Conservation (phyloP, 163 green algal species). For the Trebouxiophyceae sp. region DNA sequence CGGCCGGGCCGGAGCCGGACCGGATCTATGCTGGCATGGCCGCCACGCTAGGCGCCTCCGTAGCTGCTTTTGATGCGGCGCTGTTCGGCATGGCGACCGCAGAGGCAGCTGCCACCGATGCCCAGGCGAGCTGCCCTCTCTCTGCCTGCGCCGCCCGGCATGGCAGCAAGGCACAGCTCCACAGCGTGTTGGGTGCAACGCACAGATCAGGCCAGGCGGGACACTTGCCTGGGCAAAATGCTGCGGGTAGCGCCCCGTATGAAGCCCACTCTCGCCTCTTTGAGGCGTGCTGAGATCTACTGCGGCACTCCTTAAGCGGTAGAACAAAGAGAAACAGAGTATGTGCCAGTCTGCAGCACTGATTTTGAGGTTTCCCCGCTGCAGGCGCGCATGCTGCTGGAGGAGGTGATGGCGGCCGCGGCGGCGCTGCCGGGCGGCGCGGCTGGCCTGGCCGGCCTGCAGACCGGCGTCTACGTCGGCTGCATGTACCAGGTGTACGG, state of each 20-base stretch:
- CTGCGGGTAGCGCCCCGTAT: too few relatives aligned
- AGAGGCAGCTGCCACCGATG: slow-evolving; percentile 28
- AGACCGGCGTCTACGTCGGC: slow-evolving; percentile 22
- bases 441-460: background rate
- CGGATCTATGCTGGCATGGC: slow-evolving; percentile 28
- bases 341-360: background rate
- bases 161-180: too few relatives aligned
- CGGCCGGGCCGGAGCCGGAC: slow-evolving; percentile 4
- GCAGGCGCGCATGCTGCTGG: slow-evolving; percentile 76
- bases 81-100: slow-evolving; percentile 18
- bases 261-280: too few relatives aligned
- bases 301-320: too few relatives aligned
- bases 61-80: slow-evolving; percentile 32
- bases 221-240: too few relatives aligned
- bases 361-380: background rate
- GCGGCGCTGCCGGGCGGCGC: background rate
- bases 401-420: slow-evolving; percentile 17
- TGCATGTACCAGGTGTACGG: slow-evolving; percentile 37
- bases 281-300: too few relatives aligned
- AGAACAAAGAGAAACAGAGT: background rate
- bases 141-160: too few relatives aligned
- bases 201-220: too few relatives aligned
- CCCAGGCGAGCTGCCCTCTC: slow-evolving; percentile 29
- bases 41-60: slow-evolving; percentile 20
- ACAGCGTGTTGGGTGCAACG: too few relatives aligned